Evolutionary conservation across 768 basidiomycete species (phyloP), one percentile per base, ranked within the genome.

Genomic region (Strobilomyces confusus): DNA sequence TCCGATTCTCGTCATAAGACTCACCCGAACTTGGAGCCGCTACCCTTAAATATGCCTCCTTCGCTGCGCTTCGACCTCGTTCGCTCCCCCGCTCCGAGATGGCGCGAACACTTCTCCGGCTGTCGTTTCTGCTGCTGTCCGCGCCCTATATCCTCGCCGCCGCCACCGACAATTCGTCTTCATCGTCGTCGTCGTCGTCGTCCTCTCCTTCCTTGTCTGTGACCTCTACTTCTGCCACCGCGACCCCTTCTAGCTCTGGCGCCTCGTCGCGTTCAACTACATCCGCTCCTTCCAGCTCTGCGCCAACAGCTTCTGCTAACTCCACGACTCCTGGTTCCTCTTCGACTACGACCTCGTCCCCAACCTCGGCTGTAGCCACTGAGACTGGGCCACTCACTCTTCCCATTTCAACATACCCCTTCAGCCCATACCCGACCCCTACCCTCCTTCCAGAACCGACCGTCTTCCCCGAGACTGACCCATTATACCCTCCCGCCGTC

Each of bases 361-460:
- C 44, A 19, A 37, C 55, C 8, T 55, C 57, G 23, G 26, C 17
- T 6, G 22, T 51, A 13, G 36, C 60, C 0, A 61, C 65, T 9
- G 58, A 61, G 33, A 56, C 58, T 4, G 63, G 55, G 13, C 68
- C 62, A 46, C 51, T 65, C 14, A 72, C 68, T 23, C 46, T 76
- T 26, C 76, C 78, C 14, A 72, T 77, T 44, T 67, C 73, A 19
- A 58, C 67, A 0, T 73, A 74, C 48, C 58, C 76, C 1, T 86
- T 87, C 73, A 69, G 77, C 13, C 77, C 84, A 4, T 86, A 79
- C 73, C 83, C 86, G 1, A 74, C 79, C 14, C 84, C 87, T 15
- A 77, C 80, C 1, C 77, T 81, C 49, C 59, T 70, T 0, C 76
- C 87, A 9, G 69, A 81, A 46, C 74, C 80, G 0, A 77, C 77